These are phyloP conservation scores for Bathelium albidoporum DNA, from an alignment of 495 filamentous ascomycete species.

Conservation along the genomic window DNA sequence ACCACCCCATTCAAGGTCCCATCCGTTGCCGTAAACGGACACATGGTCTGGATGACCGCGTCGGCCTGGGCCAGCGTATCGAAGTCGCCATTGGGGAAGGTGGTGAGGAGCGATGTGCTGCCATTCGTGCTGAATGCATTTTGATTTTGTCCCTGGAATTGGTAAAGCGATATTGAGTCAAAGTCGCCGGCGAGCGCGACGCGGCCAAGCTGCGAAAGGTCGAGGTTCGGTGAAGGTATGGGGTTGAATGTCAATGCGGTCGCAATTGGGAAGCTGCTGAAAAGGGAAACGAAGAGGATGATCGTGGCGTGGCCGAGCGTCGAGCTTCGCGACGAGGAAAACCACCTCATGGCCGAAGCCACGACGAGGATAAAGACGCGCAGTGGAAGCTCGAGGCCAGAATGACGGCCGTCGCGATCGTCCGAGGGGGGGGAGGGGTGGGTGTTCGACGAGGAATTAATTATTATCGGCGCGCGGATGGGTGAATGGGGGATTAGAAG, in stretches of 20 bases:
- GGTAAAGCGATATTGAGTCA: conserved; percentile 78
- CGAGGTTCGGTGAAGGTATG: conserved; percentile 65
- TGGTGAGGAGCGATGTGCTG: conserved; percentile 68
- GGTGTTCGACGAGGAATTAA: neutral
- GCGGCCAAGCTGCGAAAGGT: conserved; percentile 69
- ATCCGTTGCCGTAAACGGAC: conserved; percentile 59
- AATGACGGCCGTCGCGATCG: neutral
- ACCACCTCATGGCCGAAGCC: conserved; percentile 24
- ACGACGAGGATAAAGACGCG: neutral
- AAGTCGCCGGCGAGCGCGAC: conserved; percentile 88
- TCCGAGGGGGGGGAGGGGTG: neutral
- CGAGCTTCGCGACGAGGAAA: conserved; percentile 22
- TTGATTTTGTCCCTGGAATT: conserved; percentile 71
- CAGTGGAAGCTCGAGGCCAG: neutral
- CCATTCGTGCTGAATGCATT: conserved; percentile 57
- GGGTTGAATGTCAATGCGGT: conserved; percentile 60
- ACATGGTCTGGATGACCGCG: conserved; percentile 77
- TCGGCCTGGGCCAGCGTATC: conserved; percentile 63
- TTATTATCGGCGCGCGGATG: neutral
- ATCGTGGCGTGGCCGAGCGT: conserved; percentile 17
- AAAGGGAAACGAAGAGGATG: conserved; percentile 17
- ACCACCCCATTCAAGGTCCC: conserved; percentile 64
- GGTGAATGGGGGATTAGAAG: neutral
- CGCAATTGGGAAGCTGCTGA: conserved; percentile 30
- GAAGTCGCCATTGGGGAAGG: conserved; percentile 79